Conservation (phyloP, 2,329 filamentous ascomycete genomes). For the Colletotrichum graminicola region DNA sequence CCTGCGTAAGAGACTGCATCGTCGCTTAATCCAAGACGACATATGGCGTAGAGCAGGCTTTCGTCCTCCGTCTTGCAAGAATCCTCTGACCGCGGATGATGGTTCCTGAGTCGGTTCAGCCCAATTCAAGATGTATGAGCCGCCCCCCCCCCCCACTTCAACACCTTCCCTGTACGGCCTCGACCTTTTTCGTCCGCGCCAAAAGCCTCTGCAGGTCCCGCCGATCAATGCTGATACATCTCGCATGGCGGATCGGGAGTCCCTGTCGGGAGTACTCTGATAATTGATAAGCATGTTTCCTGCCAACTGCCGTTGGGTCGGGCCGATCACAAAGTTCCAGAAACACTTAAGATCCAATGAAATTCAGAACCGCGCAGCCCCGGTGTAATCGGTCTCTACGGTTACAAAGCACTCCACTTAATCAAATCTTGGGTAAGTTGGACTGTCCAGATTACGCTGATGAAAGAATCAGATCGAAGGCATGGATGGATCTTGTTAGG, state of each 20-base stretch:
- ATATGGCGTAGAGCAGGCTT: background rate
- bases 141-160: background rate
- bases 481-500: background rate
- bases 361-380: constrained; percentile 7
- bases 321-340: constrained; percentile 2
- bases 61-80: background rate
- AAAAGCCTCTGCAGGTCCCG: constrained; percentile 3
- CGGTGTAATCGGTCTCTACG: constrained; percentile 5
- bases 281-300: constrained; percentile 16
- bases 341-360: background rate
- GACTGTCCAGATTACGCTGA: background rate
- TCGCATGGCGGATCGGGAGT: background rate
- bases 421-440: constrained; percentile 9
- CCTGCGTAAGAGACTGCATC: background rate
- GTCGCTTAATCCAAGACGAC: background rate
- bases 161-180: background rate
- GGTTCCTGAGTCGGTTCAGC: background rate
- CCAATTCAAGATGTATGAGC: background rate
- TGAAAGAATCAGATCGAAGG: background rate
- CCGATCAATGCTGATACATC: constrained; percentile 3
- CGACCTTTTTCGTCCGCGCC: background rate
- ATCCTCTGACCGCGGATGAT: background rate
- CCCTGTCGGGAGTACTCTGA: background rate
- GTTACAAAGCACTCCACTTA: constrained; percentile 1
- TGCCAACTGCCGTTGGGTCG: constrained; percentile 13